Base-by-base conservation (phyloP, 352 stramenopile species). In the Globisporangium recalcitrans region DNA sequence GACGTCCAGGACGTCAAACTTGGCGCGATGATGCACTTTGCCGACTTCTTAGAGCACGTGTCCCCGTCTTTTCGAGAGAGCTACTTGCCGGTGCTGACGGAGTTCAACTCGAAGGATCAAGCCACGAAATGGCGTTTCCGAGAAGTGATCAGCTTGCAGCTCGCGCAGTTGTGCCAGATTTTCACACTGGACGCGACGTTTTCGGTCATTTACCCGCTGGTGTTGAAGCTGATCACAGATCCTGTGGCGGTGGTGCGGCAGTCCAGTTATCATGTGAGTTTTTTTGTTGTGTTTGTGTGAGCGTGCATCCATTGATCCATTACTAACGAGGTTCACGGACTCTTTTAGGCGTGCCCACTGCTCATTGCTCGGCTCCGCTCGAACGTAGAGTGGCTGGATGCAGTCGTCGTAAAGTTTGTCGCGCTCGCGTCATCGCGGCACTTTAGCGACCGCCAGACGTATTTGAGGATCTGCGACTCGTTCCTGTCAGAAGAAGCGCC, bases 51-150 rank as follows among this genome's bases (percentile, higher is more conserved):
- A 31, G 71, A 83, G 52, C 74, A 80, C 56, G 72, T 97, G 1
- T 82, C 80, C 7, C 75, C 81, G 1, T 77, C 73, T 0, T 84
- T 85, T 70, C 84, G 90, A 55, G 77, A 91, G 61, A 87, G 74
- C 40, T 96, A 93, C 67, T 61, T 97, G 48, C 72, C 82, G 5
- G 76, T 96, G 47, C 71, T 97, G 1, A 70, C 70, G 9, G 78
- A 88, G 58, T 84, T 91, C 38, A 68, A 87, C 27, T 77, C 82
- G 14, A 73, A 78, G 38, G 78, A 88, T 22, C 74, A 89, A 48
- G 72, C 65, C n/a, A 92, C 85, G 42, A 96, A 96, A 53, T 97
- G 88, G 88, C 77, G 88, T 8, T 84, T 92, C 34, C 81, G 88
- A 5, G 74, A 90, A 61, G 72, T 91, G 14, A 24, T 97, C 46